Base-by-base conservation (phyloP, 2,329 filamentous ascomycete species). In the Tolypocladium ophioglossoides region DNA sequence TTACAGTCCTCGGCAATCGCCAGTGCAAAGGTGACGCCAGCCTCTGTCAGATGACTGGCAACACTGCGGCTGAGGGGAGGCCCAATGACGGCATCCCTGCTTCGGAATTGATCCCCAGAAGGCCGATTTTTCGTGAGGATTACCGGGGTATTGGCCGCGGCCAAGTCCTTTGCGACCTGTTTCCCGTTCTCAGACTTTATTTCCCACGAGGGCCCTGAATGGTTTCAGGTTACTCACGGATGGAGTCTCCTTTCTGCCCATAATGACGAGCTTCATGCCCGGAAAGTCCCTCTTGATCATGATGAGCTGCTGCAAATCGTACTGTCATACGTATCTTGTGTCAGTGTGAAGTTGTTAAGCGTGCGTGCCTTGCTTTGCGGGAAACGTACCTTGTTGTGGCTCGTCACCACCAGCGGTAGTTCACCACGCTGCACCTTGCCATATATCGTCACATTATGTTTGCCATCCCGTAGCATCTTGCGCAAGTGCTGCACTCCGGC, bases 21-120 rank as follows among this genome's bases (percentile, higher is more conserved):
- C 5, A 74, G 49, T 7, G 63, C 70, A 50, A 68, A 71, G 18
- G 64, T 59, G 3, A 74, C 72, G 8, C 72, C 71, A 3, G 72
- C 72, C 39, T 71, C 71, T 16, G 60, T 59, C 18, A 77, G 63
- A 1, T 72, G 63, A 11, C 69, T 65, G 1, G 72, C 70, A 1
- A 71, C 63, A 41, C 67, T 72, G 34, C 61, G 64, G 5, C 64
- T 70, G 4, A 77, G 65, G 3, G 74, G 74, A 4, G 73, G 74
- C 0, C 74, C 74, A 0, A 70, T 62, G 0, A 76, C 63, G 3
- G 66, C 63, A 46, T 47, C 44, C 27, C 18, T 47, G 44, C 44
- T 47, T 32, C 44, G 44, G 10, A 47, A 47, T 27, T 47, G 1
- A 14, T 47, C 44, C 11, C 27, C 44, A n/a, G 44, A 12, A 3